A percentile compares a stretch with the other conserved stretches of the same genome.
Conservation (phyloP, 768 basidiomycete species). For the Leucogyrophana mollusca region DNA sequence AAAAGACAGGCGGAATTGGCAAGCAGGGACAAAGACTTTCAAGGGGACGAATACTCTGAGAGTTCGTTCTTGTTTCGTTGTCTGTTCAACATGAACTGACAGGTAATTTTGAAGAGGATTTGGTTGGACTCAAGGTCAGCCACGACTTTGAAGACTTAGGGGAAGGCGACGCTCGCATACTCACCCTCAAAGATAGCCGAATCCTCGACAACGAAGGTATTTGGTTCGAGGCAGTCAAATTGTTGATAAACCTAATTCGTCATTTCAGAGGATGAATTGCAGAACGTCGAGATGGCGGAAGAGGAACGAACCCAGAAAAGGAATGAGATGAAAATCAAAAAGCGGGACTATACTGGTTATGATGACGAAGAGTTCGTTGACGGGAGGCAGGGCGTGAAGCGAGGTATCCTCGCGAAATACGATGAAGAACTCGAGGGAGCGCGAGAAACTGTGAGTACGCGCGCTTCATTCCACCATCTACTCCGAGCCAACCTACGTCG, state of each 20-base stretch:
- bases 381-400: conserved; percentile 76
- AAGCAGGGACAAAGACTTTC: conserved; percentile 74
- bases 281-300: conserved; percentile 94
- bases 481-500: conserved; percentile 6
- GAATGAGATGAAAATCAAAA: conserved; percentile 84
- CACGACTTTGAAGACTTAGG: conserved; percentile 92
- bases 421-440: conserved; percentile 85
- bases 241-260: conserved; percentile 5
- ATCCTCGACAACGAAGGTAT: conserved; percentile 94
- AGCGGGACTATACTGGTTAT: conserved; percentile 88
- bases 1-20: conserved; percentile 83
- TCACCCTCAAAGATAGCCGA: conserved; percentile 94
- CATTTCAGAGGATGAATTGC: conserved; percentile 90
- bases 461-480: too few species aligned
- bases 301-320: conserved; percentile 78
- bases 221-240: too few species aligned
- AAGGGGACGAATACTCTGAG: conserved; percentile 80
- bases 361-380: conserved; percentile 92
- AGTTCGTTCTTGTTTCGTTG: conserved; percentile 49
- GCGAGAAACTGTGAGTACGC: conserved; percentile 62
- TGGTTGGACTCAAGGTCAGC: conserved; percentile 91
- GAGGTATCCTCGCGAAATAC: conserved; percentile 86
- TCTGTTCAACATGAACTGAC: not conserved
- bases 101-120: conserved; percentile 58
- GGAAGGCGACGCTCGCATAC: conserved; percentile 92